Conservation (phyloP, 129 eudicot genomes). For the carrot (Daucus carota) region DH1_v3.0 NC_030383.2:973501-974000, state of each 20-base stretch:
- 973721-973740: conserved; percentile 63
- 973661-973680: background rate
- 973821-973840: conserved; percentile 61
- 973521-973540: background rate
- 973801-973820: conserved; percentile 68
- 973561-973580: background rate
- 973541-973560: background rate
- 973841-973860: conserved; percentile 59
- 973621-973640: background rate
- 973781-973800: conserved; percentile 81
- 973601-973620: background rate
- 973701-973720: conserved; percentile 65
- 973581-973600: background rate
- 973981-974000: conserved; percentile 87
- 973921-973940: conserved; percentile 63
- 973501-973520: too few species aligned
- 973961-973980: conserved; percentile 64
- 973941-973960: conserved; percentile 60
- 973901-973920: conserved; percentile 63
- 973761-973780: conserved; percentile 58
- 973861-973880: conserved; percentile 51
- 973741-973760: conserved; percentile 69
- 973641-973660: background rate
- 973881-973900: conserved; percentile 89
- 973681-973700: background rate